Percentiles rank a stretch among this genome's conserved stretches.
Evolutionary conservation across 108 stramenopile genomes (phyloP).

Genomic region (Nannochloropsis salina): DNA sequence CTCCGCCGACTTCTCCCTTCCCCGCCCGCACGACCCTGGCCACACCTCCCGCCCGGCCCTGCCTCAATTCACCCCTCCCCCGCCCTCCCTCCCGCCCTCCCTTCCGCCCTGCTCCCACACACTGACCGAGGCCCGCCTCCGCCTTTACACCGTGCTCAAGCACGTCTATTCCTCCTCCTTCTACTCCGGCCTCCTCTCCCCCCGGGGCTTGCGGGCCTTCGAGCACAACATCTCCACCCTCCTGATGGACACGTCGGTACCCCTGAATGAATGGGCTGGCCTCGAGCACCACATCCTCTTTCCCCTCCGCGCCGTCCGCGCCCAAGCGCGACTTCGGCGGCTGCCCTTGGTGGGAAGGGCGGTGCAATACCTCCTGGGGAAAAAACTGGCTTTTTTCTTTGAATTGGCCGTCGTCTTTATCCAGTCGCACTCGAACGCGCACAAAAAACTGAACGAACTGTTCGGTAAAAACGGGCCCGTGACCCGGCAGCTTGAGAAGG

Average conservation of each 20-base stretch:
- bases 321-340: neutral
- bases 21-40: neutral
- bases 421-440: neutral
- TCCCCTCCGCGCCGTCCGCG: neutral
- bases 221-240: neutral
- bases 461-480: neutral
- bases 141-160: conserved; percentile 9
- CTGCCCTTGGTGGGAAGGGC: neutral
- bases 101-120: no score
- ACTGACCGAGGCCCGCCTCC: neutral
- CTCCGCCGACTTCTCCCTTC: no score
- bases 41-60: neutral
- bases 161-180: neutral
- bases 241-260: neutral
- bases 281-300: neutral
- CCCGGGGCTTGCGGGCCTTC: neutral
- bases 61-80: neutral
- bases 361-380: neutral
- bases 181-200: neutral
- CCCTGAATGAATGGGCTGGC: neutral
- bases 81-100: no score
- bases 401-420: neutral
- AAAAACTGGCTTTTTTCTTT: neutral
- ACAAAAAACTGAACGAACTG: neutral
- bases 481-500: neutral